Evolutionary conservation across 352 stramenopile genomes (phyloP), one percentile per base, ranked within the genome.

Genomic region (Phytophthora fragariae): DNA sequence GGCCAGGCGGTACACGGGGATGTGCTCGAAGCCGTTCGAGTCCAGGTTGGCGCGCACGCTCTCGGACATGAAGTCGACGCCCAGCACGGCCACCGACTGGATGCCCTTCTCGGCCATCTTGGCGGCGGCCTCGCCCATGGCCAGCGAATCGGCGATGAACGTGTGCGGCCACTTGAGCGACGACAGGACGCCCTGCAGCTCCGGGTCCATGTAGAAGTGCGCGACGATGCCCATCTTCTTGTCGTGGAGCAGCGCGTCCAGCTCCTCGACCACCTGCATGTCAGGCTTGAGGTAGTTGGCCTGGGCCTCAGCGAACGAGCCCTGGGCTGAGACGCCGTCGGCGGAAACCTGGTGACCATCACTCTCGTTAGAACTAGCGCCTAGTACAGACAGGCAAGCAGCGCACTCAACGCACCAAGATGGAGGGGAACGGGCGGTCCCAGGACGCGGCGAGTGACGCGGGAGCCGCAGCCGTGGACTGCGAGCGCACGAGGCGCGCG

Each of bases 181-280:
- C 60, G 89, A 92, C 5, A 97, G 67, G 15, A 95, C 83, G 58
- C 92, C 92, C 75, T 99, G 96, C 31, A 99, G 83, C 84, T 99
- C 97, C 2, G 98, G 96, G 84, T 99, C 97, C 97, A 99, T 99
- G 86, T 99, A 99, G 73, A 99, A 99, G 64, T 99, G 97, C 19
- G 97, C 97, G 27, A 99, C 97, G 66, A 99, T 96, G 55, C 97
- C 96, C 82, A 99, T 97, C 63, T 99, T 98, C 68, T 97, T 96
- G 33, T 91, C 79, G 47, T 97, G 77, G 17, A 99, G 80, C 57
- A 93, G 75, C 66, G 86, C 82, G 35, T 98, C 84, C 4, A 99
- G 76, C 37, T 94, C 81, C 60, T 91, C 83, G 15, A 99, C 97
- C 14, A 93, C 76, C 10, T 97, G 75, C 77, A 84, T 79, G 70